These are phyloP conservation scores for Sarcomyxa edulis DNA, from an alignment of 768 basidiomycete species.

Conservation along the genomic window DNA sequence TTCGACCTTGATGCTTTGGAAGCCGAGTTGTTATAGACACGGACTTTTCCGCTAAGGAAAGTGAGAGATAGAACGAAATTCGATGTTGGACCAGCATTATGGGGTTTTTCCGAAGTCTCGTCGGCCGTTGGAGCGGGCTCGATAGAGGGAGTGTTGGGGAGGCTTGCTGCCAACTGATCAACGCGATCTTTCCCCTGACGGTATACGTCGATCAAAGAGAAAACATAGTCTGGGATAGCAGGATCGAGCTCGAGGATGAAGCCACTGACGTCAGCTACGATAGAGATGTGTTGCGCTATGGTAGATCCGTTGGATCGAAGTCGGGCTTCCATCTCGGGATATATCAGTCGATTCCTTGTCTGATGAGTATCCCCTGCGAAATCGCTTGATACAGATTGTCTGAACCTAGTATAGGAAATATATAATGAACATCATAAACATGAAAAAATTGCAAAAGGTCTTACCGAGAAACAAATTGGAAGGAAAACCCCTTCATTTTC, in stretches of 20 bases:
- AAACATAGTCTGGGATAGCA: slow-evolving; percentile 70
- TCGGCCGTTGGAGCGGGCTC: slow-evolving; percentile 13
- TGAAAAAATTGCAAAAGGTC: slow-evolving; percentile 14
- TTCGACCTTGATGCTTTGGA: slow-evolving; percentile 33
- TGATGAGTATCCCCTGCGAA: slow-evolving; percentile 67
- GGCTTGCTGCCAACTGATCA: slow-evolving; percentile 53
- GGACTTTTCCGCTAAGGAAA: slow-evolving; percentile 84
- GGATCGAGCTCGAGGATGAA: slow-evolving; percentile 85
- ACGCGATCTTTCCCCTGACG: slow-evolving; percentile 76
- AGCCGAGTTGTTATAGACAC: slow-evolving; percentile 53
- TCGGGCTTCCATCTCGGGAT: slow-evolving; percentile 78
- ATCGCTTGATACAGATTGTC: slow-evolving; percentile 63
- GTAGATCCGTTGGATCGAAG: slow-evolving; percentile 51
- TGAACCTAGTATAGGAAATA: slow-evolving; percentile 54
- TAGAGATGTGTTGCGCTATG: slow-evolving; percentile 48
- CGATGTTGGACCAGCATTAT: slow-evolving; percentile 42
- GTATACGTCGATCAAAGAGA: slow-evolving; percentile 83
- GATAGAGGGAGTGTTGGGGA: slow-evolving; percentile 38
- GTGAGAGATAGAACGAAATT: slow-evolving; percentile 61
- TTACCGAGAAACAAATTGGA: slow-evolving; percentile 82
- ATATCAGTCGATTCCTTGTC: slow-evolving; percentile 67
- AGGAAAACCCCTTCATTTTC: slow-evolving; percentile 63
- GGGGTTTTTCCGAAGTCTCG: slow-evolving; percentile 22
- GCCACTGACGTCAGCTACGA: slow-evolving; percentile 72
- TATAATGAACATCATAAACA: too few relatives aligned